Evolutionary conservation across 2,329 filamentous ascomycete genomes (phyloP).

Genomic region (Xylaria polymorpha): DNA sequence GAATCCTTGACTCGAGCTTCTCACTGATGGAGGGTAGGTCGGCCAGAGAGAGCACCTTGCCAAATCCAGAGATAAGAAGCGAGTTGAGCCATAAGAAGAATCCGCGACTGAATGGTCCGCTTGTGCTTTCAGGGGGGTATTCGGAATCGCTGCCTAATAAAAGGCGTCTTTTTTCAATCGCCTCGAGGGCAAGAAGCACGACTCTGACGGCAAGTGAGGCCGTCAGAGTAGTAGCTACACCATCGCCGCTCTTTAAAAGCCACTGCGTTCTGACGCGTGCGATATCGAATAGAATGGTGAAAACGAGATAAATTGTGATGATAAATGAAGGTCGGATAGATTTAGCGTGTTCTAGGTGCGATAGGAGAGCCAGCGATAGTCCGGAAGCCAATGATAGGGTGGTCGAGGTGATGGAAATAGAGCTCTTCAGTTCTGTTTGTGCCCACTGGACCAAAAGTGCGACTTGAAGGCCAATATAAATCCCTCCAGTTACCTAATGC

Average conservation of each 20-base stretch:
- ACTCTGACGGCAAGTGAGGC: conserved; percentile 25
- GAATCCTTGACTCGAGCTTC: conserved; percentile 27
- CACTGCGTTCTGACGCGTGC: conserved; percentile 27
- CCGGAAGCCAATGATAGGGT: conserved; percentile 27
- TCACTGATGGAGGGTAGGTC: conserved; percentile 31
- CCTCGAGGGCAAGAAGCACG: conserved; percentile 23
- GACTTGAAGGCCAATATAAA: conserved; percentile 23
- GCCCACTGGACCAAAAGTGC: conserved; percentile 28
- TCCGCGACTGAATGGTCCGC: conserved; percentile 25
- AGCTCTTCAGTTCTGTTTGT: conserved; percentile 14
- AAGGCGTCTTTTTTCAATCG: conserved; percentile 20
- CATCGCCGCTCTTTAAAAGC: conserved; percentile 14
- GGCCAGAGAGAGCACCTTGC: conserved; percentile 25
- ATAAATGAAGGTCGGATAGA: conserved; percentile 30
- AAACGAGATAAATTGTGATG: conserved; percentile 25
- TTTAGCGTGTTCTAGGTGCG: conserved; percentile 28
- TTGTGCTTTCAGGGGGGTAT: conserved; percentile 28
- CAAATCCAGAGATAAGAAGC: conserved; percentile 27
- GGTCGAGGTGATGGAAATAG: conserved; percentile 25
- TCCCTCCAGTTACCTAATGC: conserved; percentile 20
- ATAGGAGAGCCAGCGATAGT: conserved; percentile 25
- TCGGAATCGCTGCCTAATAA: conserved; percentile 8
- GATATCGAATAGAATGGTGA: conserved; percentile 22
- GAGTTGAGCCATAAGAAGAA: conserved; percentile 33
- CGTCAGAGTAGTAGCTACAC: conserved; percentile 24